A percentile compares a stretch with the other conserved stretches of the same genome.
Conservation (phyloP, 768 basidiomycete species). For the Kwoniella dejecticola region DNA sequence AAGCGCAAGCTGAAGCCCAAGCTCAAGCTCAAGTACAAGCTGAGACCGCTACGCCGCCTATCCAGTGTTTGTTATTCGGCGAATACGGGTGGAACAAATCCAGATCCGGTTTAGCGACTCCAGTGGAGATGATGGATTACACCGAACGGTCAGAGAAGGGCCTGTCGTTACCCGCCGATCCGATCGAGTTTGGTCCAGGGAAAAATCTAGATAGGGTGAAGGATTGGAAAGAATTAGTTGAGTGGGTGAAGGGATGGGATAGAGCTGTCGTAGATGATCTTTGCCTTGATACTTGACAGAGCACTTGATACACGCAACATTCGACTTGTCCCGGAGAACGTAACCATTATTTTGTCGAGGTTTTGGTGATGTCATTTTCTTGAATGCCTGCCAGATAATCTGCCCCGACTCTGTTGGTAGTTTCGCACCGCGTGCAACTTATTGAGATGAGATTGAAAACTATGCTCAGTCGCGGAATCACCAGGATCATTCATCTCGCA, state of each 20-base stretch:
- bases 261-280: constrained; percentile 1
- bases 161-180: constrained; percentile 17
- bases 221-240: constrained; percentile 43
- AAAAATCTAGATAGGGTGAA: constrained; percentile 19
- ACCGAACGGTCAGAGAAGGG: constrained; percentile 34
- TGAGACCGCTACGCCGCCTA: constrained; percentile 21
- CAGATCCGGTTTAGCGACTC: constrained; percentile 32
- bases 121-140: constrained; percentile 41
- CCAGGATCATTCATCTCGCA: too few species aligned
- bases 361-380: too few species aligned
- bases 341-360: too few species aligned
- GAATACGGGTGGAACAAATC: constrained; percentile 40
- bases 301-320: too few species aligned
- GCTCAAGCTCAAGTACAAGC: not conserved
- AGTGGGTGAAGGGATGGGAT: constrained; percentile 45
- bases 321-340: too few species aligned
- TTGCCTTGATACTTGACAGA: constrained; percentile 6
- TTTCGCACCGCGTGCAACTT: too few species aligned
- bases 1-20: not conserved
- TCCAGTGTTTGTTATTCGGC: constrained; percentile 44
- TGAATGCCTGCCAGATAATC: too few species aligned
- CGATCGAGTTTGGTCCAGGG: constrained; percentile 23
- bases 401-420: too few species aligned
- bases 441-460: too few species aligned
- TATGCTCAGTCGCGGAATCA: too few species aligned